These are phyloP conservation scores for Baorangia bicolor DNA, from an alignment of 768 basidiomycete species.

Conservation along the genomic window DNA sequence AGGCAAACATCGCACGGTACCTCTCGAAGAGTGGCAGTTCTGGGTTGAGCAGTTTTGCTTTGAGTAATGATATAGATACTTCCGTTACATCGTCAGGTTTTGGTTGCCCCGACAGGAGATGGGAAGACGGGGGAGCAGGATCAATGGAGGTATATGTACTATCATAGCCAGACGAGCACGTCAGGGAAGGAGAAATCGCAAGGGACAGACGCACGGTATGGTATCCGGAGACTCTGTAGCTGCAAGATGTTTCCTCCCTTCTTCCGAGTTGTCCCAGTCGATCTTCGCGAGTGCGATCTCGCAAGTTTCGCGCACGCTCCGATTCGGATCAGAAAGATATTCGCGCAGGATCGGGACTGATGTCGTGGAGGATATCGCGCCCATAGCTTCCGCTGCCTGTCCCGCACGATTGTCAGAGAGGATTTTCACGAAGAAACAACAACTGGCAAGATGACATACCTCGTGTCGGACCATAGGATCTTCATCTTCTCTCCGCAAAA, in stretches of 20 bases:
- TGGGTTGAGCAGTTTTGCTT: constrained; percentile 61
- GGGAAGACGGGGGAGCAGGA: constrained; percentile 80
- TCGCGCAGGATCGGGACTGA: constrained; percentile 70
- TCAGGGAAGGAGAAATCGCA: background rate
- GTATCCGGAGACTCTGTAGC: constrained; percentile 31
- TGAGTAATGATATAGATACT: constrained; percentile 52
- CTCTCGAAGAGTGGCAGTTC: constrained; percentile 80
- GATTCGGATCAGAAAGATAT: constrained; percentile 69
- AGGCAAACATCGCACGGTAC: constrained; percentile 97
- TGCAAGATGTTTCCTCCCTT: constrained; percentile 52
- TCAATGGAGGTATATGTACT: constrained; percentile 84
- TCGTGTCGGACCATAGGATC: constrained; percentile 99
- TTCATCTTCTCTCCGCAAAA: constrained; percentile 66
- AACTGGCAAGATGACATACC: constrained; percentile 41
- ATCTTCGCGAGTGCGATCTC: constrained; percentile 97
- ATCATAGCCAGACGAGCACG: background rate
- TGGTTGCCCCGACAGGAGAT: constrained; percentile 53
- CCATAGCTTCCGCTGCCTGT: constrained; percentile 98
- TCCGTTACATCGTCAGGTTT: constrained; percentile 51
- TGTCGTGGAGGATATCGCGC: constrained; percentile 73
- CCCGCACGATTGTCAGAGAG: constrained; percentile 16
- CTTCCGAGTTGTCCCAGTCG: constrained; percentile 83
- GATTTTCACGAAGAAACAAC: background rate
- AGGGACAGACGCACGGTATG: constrained; percentile 35
- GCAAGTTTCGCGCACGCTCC: constrained; percentile 89